A percentile compares a stretch with the other conserved stretches of the same genome.
phyloP scores from a whole-genome alignment of 2,329 filamentous ascomycete genomes.

The Penicillium corylophilum region DNA sequence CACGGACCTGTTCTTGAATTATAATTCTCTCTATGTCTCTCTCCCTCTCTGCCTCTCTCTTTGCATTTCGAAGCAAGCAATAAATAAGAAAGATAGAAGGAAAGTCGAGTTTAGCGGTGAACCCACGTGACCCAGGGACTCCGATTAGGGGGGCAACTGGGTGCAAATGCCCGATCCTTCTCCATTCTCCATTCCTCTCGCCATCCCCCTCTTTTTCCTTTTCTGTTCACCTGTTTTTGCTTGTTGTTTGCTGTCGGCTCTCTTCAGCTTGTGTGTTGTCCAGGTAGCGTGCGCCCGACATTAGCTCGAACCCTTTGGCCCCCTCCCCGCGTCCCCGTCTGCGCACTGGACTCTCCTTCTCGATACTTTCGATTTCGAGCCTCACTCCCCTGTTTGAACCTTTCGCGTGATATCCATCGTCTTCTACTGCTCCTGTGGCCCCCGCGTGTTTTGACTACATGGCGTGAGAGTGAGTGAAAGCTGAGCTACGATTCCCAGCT shows the following conservation, averaged over 20 bases:
- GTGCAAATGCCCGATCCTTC: conserved; percentile 26
- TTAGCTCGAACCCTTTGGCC: conserved; percentile 12
- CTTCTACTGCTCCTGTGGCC: background rate
- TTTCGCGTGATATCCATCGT: background rate
- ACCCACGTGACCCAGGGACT: conserved; percentile 14
- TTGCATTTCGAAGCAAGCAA: too few species aligned
- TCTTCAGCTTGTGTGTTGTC: conserved; percentile 1
- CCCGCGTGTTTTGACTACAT: conserved; percentile 18
- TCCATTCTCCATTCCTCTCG: conserved; percentile 25
- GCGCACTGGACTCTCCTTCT: conserved; percentile 10
- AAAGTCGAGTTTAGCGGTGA: conserved; percentile 1
- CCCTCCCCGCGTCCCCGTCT: conserved; percentile 16
- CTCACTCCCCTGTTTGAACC: background rate
- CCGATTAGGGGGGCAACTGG: conserved; percentile 22
- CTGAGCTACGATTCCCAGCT: background rate
- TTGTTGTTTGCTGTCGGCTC: background rate
- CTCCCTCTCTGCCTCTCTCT: too few species aligned
- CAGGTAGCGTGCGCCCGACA: conserved; percentile 5
- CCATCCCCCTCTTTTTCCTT: conserved; percentile 15
- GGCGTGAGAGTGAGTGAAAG: conserved; percentile 22
- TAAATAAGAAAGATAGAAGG: background rate
- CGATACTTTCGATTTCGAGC: conserved; percentile 1
- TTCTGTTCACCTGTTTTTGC: conserved; percentile 11
- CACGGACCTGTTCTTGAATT: too few species aligned
- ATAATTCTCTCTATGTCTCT: too few species aligned